These are phyloP conservation scores for Colletotrichum sp. DNA, from an alignment of 2,329 filamentous ascomycete species.

Conservation along the genomic window DNA sequence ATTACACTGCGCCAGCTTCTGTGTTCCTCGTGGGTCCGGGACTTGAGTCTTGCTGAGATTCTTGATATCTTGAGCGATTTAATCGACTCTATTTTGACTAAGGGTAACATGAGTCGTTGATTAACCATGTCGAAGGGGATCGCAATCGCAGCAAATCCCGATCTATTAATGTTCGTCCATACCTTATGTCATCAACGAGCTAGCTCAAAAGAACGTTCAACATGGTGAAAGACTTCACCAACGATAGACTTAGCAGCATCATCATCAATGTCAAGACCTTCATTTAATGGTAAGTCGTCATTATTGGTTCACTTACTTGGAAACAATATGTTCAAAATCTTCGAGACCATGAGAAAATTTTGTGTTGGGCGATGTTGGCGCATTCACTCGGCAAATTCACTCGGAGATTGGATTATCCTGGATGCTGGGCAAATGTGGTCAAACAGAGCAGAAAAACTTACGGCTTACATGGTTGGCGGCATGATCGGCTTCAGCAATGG, in stretches of 20 bases:
- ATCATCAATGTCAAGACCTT: background rate
- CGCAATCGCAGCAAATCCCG: background rate
- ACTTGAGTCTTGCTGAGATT: background rate
- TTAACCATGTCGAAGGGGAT: background rate
- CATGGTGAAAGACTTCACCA: background rate
- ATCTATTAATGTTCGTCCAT: background rate
- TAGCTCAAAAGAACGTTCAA: background rate
- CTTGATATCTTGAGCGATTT: background rate
- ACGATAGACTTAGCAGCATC: background rate
- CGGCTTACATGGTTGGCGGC: background rate
- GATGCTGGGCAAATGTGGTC: background rate
- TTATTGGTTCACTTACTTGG: background rate
- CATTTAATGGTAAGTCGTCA: background rate
- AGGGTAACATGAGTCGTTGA: background rate
- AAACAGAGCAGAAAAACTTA: background rate
- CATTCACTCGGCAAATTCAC: background rate
- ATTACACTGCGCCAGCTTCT: background rate
- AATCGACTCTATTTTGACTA: background rate
- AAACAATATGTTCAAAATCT: background rate
- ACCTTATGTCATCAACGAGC: background rate
- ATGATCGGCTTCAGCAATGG: background rate
- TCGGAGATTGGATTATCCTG: background rate
- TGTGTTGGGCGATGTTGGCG: background rate
- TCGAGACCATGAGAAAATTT: background rate
- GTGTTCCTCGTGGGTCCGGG: background rate